phyloP scores from a whole-genome alignment of 2,329 filamentous ascomycete species.

The Venturia nashicola region DNA sequence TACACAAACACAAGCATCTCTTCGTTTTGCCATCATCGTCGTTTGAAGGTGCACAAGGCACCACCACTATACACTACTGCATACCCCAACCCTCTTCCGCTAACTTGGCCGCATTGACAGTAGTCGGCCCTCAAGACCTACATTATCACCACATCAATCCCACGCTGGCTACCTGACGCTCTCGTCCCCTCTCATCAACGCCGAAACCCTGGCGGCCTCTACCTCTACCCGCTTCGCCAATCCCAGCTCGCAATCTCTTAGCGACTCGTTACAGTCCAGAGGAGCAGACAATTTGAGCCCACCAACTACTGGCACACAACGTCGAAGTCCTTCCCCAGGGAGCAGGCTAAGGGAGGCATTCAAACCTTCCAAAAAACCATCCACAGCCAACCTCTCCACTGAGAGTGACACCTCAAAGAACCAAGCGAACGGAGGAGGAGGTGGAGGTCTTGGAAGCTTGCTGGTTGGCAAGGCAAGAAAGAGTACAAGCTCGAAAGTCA shows the following conservation, averaged over 20 bases:
- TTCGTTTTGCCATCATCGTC: neutral
- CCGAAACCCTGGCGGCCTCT: constrained; percentile 25
- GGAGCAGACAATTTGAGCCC: constrained; percentile 20
- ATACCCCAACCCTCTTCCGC: neutral
- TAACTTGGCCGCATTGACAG: neutral
- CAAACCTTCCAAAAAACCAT: constrained; percentile 25
- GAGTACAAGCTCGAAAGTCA: constrained; percentile 21
- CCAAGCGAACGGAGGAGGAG: constrained; percentile 28
- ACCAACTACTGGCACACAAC: constrained; percentile 20
- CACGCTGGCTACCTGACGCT: constrained; percentile 36
- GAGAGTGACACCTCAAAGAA: constrained; percentile 20
- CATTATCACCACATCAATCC: constrained; percentile 35
- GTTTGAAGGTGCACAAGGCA: neutral
- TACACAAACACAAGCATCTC: neutral
- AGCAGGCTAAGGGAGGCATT: constrained; percentile 64
- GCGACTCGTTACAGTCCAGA: constrained; percentile 7
- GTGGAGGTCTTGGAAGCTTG: constrained; percentile 30
- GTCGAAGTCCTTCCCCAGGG: constrained; percentile 56
- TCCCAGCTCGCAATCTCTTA: neutral
- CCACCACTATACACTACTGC: neutral
- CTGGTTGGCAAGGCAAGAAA: constrained; percentile 25
- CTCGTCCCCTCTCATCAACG: constrained; percentile 34
- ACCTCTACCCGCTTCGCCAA: constrained; percentile 18
- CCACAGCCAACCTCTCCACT: constrained; percentile 18
- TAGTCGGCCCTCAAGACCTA: constrained; percentile 16